These are phyloP conservation scores for Chrysanthemum seticuspe DNA, from an alignment of 129 eudicot species.

Conservation along the genomic window DNA sequence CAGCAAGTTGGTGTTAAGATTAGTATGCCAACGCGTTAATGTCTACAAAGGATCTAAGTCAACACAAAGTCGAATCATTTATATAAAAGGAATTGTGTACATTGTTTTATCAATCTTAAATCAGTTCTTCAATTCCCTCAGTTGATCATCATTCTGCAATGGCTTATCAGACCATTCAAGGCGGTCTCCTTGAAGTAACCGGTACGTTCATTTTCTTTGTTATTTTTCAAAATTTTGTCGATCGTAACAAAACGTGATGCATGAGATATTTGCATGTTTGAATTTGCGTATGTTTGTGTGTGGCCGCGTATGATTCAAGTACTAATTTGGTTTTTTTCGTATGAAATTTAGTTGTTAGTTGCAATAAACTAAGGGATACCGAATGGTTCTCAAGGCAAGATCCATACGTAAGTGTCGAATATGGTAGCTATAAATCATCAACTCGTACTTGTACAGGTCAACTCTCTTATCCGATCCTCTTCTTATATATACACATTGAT, in stretches of 20 bases:
- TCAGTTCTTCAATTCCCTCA: too few relatives aligned
- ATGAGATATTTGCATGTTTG: background rate
- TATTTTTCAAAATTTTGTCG: background rate
- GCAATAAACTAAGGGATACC: constrained; percentile 72
- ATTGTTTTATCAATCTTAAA: constrained; percentile 7
- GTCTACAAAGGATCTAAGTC: constrained; percentile 20
- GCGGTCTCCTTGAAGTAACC: constrained; percentile 87
- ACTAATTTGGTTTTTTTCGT: constrained; percentile 1
- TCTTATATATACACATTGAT: background rate
- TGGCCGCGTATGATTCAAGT: background rate
- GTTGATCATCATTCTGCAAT: constrained; percentile 23
- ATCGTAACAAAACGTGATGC: background rate
- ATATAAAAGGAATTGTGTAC: constrained; percentile 21
- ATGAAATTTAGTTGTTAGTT: constrained; percentile 55
- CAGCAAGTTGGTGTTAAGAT: constrained; percentile 12
- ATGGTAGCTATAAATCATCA: constrained; percentile 56
- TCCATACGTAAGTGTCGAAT: constrained; percentile 82
- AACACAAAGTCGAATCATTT: constrained; percentile 1
- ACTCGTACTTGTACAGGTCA: constrained; percentile 85
- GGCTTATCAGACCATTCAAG: constrained; percentile 69
- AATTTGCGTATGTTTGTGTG: background rate
- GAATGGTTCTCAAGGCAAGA: constrained; percentile 97
- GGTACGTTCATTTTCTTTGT: constrained; percentile 38
- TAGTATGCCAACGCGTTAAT: constrained; percentile 14
- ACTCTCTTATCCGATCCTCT: background rate